Conservation (phyloP, 2,329 filamentous ascomycete genomes). For the Colletotrichum incanum region DNA sequence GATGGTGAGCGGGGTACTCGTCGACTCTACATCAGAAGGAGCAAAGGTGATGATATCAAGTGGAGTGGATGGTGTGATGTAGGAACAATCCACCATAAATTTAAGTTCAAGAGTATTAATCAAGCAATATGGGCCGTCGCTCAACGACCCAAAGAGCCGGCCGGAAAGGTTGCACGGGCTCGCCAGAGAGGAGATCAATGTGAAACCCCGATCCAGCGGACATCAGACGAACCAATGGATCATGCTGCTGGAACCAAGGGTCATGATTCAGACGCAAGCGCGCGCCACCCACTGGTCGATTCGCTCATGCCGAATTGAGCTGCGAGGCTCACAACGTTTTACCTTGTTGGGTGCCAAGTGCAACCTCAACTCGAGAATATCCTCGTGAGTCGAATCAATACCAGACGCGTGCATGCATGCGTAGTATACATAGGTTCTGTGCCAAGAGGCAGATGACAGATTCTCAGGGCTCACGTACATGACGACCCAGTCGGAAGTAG, state of each 20-base stretch:
- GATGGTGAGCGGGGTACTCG: not conserved
- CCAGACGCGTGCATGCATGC: constrained; percentile 30
- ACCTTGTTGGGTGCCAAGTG: constrained; percentile 18
- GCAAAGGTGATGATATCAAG: constrained; percentile 2
- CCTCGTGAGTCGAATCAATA: constrained; percentile 33
- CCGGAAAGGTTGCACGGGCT: constrained; percentile 24
- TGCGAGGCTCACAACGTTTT: constrained; percentile 14
- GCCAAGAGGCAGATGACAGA: constrained; percentile 19
- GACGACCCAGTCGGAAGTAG: constrained; percentile 14
- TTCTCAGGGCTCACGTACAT: constrained; percentile 7
- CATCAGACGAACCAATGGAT: constrained; percentile 39
- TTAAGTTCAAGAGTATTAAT: constrained; percentile 27
- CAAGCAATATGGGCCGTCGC: constrained; percentile 14
- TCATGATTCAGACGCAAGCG: constrained; percentile 37
- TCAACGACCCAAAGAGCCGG: not conserved
- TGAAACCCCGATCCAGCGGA: constrained; percentile 29
- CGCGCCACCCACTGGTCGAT: constrained; percentile 3
- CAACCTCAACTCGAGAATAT: constrained; percentile 18
- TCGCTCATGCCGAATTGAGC: constrained; percentile 11
- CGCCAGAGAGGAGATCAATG: constrained; percentile 17
- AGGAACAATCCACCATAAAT: not conserved
- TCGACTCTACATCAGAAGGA: not conserved
- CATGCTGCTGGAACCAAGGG: constrained; percentile 25
- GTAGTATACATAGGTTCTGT: constrained; percentile 9
- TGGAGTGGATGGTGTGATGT: constrained; percentile 14